Evolutionary conservation across 148 eudicot genomes (phyloP).

Genomic region (Linanthus parryae): DNA sequence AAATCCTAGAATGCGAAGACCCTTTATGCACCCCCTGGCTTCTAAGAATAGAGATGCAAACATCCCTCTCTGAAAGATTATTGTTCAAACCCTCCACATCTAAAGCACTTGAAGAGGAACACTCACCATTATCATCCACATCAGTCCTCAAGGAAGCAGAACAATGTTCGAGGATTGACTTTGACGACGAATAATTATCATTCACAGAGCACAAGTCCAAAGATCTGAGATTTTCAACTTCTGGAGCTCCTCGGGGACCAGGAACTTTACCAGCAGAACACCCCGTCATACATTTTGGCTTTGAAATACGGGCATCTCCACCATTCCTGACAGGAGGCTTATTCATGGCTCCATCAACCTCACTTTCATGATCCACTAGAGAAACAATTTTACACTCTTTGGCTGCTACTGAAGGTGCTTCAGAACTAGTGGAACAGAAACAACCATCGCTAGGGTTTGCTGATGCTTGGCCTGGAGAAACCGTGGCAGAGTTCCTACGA

Average conservation of each 20-base stretch:
- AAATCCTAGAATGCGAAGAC: constrained; percentile 14
- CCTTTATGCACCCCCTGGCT: constrained; percentile 43
- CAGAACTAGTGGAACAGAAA: constrained; percentile 34
- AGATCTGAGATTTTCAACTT: constrained; percentile 22
- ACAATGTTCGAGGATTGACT: constrained; percentile 47
- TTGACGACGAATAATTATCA: constrained; percentile 85
- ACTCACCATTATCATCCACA: constrained; percentile 69
- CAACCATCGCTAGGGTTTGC: constrained; percentile 30
- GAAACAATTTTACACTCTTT: constrained; percentile 18
- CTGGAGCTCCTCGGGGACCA: constrained; percentile 27
- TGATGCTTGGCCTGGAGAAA: constrained; percentile 15
- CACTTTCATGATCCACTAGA: constrained; percentile 17
- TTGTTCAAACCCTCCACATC: constrained; percentile 30
- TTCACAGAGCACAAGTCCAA: constrained; percentile 39
- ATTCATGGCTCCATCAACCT: constrained; percentile 21
- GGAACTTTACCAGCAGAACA: constrained; percentile 23
- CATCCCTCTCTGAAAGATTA: constrained; percentile 42
- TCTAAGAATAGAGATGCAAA: constrained; percentile 57
- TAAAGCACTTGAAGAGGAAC: constrained; percentile 74
- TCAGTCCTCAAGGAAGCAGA: constrained; percentile 46
- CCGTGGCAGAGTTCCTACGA: constrained; percentile 23
- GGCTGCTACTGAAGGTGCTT: constrained; percentile 25
- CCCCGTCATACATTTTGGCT: constrained; percentile 31
- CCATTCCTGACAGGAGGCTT: constrained; percentile 17
- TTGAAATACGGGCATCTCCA: constrained; percentile 19